These are phyloP conservation scores for Rhododendron henanense DNA, from an alignment of 148 eudicot species.

Conservation along the genomic window DNA sequence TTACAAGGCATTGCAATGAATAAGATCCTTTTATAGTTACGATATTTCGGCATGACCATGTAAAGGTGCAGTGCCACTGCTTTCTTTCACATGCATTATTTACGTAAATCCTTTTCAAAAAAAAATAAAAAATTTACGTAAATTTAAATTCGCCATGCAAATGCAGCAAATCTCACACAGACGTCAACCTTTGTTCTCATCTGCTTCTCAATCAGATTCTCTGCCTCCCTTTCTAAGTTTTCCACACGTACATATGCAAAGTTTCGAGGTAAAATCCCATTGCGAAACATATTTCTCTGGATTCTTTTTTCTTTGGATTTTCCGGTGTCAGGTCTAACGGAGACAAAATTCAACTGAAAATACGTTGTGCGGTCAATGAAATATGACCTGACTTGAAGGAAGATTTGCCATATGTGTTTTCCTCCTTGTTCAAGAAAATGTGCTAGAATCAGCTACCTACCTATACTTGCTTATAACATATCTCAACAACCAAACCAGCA, in stretches of 20 bases:
- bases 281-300: background rate
- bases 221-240: background rate
- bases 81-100: background rate
- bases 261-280: background rate
- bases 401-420: background rate
- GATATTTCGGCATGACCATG: background rate
- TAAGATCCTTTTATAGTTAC: background rate
- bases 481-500: background rate
- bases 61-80: background rate
- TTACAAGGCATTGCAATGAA: background rate
- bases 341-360: too few species aligned
- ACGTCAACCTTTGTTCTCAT: too few species aligned
- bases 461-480: background rate
- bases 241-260: too few species aligned
- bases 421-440: background rate
- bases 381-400: background rate
- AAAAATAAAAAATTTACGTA: too few species aligned
- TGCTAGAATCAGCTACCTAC: background rate
- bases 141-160: too few species aligned
- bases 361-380: too few species aligned
- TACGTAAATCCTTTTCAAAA: too few species aligned
- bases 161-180: too few species aligned
- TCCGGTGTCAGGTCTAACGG: background rate
- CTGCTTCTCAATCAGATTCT: background rate
- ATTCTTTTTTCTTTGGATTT: background rate